Percentiles rank a stretch among this genome's conserved stretches.
phyloP scores from a whole-genome alignment of 345 rosid genomes.

The Raphanus sativus region DNA sequence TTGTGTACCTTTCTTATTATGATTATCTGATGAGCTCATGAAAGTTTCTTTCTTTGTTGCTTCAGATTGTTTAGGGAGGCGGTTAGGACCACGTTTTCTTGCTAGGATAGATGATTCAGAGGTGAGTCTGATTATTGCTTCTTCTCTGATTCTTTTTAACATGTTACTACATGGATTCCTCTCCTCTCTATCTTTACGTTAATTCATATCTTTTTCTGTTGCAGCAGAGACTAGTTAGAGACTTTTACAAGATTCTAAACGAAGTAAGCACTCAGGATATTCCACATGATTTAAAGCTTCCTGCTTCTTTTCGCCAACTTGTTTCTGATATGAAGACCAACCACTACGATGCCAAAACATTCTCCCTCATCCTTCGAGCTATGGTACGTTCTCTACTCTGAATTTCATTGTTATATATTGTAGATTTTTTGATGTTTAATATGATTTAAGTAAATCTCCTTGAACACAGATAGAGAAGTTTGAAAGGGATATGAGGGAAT shows the following conservation, averaged over 20 bases:
- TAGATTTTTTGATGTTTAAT: neutral
- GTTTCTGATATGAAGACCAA: constrained; percentile 84
- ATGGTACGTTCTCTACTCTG: constrained; percentile 55
- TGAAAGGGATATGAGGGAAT: constrained; percentile 84
- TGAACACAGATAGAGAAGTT: constrained; percentile 69
- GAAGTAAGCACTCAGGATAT: constrained; percentile 79
- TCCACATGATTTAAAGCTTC: constrained; percentile 80
- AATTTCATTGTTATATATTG: neutral
- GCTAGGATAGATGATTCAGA: constrained; percentile 84
- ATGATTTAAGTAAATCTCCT: constrained; percentile 10
- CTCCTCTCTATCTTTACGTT: no score
- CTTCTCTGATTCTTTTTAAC: neutral
- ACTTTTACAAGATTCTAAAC: constrained; percentile 78
- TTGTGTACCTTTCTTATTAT: neutral
- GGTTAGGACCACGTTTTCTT: constrained; percentile 93
- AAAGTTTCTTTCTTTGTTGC: constrained; percentile 12
- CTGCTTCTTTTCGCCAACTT: constrained; percentile 85
- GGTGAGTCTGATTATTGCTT: constrained; percentile 48
- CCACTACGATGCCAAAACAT: constrained; percentile 86
- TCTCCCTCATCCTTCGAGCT: constrained; percentile 76
- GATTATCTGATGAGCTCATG: constrained; percentile 16
- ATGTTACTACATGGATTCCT: neutral
- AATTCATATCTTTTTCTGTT: no score
- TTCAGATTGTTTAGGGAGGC: constrained; percentile 96
- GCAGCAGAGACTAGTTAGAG: constrained; percentile 82